Conservation (phyloP, 2,329 filamentous ascomycete species). For the Alternaria gaisen region DNA sequence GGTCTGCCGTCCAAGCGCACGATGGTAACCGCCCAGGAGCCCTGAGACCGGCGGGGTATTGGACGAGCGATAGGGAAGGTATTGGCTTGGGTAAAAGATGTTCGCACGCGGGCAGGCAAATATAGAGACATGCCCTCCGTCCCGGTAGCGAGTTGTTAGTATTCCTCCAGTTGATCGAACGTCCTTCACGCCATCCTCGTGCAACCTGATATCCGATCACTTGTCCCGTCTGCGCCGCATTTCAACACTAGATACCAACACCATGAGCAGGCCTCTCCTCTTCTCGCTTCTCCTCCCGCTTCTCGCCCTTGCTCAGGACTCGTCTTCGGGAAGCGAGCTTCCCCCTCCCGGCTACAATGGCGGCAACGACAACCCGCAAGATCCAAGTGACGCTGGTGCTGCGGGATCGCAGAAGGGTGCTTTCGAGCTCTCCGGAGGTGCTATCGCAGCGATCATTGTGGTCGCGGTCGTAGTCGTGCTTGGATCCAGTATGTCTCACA, state of each 20-base stretch:
- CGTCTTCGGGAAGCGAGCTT: conserved; percentile 27
- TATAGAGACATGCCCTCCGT: conserved; percentile 45
- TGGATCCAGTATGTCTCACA: conserved; percentile 68
- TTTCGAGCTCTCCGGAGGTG: conserved; percentile 72
- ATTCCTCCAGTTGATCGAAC: conserved; percentile 40
- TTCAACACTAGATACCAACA: conserved; percentile 21
- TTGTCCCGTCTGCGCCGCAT: conserved; percentile 26
- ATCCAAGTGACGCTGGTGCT: conserved; percentile 65
- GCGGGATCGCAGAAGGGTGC: conserved; percentile 68
- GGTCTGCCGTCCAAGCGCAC: conserved; percentile 34
- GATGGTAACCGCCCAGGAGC: conserved; percentile 42
- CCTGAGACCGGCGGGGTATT: conserved; percentile 38
- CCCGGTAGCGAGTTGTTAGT: conserved; percentile 38
- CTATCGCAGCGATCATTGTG: conserved; percentile 77
- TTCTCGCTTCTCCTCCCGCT: conserved; percentile 40
- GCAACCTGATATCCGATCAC: conserved; percentile 35
- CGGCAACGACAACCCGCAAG: conserved; percentile 47
- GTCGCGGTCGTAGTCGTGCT: conserved; percentile 70
- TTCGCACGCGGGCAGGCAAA: conserved; percentile 34
- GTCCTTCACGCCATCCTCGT: conserved; percentile 42
- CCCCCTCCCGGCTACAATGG: conserved; percentile 48
- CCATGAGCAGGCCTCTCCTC: conserved; percentile 40
- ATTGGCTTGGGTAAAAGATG: conserved; percentile 34
- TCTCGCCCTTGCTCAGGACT: conserved; percentile 39
- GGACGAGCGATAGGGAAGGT: conserved; percentile 26